Evolutionary conservation across 192 early-diverging fungal species (phyloP).

Genomic region (Entrophospora sp.): DNA sequence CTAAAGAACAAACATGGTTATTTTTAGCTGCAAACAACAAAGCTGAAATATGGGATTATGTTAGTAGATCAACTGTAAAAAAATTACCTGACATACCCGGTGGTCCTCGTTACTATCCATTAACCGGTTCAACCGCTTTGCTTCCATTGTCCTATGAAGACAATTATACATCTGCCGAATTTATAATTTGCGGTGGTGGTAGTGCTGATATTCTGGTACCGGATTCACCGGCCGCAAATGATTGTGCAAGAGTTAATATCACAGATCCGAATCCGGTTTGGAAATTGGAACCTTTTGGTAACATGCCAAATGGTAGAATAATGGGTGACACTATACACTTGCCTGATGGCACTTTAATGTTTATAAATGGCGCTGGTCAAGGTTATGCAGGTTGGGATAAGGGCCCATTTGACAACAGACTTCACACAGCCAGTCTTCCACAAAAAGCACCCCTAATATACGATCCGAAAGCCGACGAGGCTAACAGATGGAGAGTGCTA

Average conservation of each 20-base stretch:
- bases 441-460: conserved; percentile 43
- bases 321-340: conserved; percentile 42
- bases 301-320: conserved; percentile 29
- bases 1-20: neutral
- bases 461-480: conserved; percentile 29
- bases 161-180: conserved; percentile 44
- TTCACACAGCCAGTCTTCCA: conserved; percentile 31
- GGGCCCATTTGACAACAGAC: neutral
- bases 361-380: conserved; percentile 49
- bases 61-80: conserved; percentile 27
- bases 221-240: conserved; percentile 26
- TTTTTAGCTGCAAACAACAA: conserved; percentile 40
- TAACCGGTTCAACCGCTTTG: conserved; percentile 42
- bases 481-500: conserved; percentile 21
- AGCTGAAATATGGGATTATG: conserved; percentile 37
- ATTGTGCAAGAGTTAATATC: conserved; percentile 41
- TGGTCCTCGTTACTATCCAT: conserved; percentile 42
- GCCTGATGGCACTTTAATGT: conserved; percentile 45
- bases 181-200: conserved; percentile 55
- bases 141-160: conserved; percentile 47
- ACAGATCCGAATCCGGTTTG: conserved; percentile 27
- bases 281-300: conserved; percentile 39
- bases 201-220: conserved; percentile 22
- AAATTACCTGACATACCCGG: conserved; percentile 39
- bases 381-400: conserved; percentile 45